Percentiles rank a stretch among this genome's conserved stretches.
Conservation (phyloP, 495 filamentous ascomycete species). For the Rusavskia elegans region DNA sequence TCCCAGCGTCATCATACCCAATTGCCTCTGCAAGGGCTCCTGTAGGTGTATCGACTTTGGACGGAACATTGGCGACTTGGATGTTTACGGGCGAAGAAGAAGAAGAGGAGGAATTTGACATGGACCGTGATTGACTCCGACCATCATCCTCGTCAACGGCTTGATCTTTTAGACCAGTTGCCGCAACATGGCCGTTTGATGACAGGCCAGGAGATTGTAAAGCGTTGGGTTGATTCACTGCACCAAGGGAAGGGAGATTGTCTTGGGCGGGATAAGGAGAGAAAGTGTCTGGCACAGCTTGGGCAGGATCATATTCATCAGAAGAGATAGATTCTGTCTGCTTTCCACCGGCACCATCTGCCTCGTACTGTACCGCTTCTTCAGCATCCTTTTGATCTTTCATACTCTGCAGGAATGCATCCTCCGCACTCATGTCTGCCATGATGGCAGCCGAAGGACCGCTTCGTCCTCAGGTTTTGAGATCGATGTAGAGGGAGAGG, state of each 20-base stretch:
- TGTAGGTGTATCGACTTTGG: background rate
- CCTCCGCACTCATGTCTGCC: slow-evolving; percentile 45
- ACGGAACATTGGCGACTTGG: slow-evolving; percentile 1
- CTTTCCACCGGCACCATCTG: slow-evolving; percentile 8
- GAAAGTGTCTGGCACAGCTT: slow-evolving; percentile 27
- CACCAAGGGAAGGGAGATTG: background rate
- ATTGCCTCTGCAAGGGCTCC: background rate
- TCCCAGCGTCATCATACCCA: background rate
- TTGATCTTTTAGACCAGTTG: background rate
- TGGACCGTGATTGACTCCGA: slow-evolving; percentile 23
- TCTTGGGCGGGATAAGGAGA: slow-evolving; percentile 17
- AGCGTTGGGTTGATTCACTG: background rate
- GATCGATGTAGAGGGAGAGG: background rate
- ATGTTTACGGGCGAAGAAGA: slow-evolving; percentile 9
- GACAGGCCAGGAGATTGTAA: background rate
- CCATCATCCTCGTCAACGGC: slow-evolving; percentile 29
- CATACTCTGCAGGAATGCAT: slow-evolving; percentile 37
- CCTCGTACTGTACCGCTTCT: slow-evolving; percentile 7
- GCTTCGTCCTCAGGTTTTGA: background rate
- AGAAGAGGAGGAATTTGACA: slow-evolving; percentile 19
- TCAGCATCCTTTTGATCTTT: slow-evolving; percentile 13
- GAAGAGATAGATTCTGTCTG: slow-evolving; percentile 34
- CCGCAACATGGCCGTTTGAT: background rate
- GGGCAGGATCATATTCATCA: slow-evolving; percentile 40
- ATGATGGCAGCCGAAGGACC: slow-evolving; percentile 16